Conservation (phyloP, 768 basidiomycete species). For the Trichaptum fuscoviolaceum region DNA sequence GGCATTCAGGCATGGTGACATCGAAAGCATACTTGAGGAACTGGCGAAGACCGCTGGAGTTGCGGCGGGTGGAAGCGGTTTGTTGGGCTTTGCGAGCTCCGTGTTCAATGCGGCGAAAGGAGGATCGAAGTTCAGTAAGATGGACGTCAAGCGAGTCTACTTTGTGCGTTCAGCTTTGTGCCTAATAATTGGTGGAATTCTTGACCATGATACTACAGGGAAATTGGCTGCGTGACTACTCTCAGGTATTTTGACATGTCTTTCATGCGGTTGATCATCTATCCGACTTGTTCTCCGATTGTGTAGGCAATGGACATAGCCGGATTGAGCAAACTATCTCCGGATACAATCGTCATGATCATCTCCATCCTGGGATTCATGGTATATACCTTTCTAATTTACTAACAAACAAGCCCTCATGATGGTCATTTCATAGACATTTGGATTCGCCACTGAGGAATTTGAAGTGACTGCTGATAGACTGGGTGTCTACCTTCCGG, state of each 20-base stretch:
- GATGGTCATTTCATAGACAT: constrained; percentile 34
- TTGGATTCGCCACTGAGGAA: constrained; percentile 59
- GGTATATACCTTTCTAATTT: constrained; percentile 23
- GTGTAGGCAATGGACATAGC: constrained; percentile 65
- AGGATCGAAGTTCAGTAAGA: constrained; percentile 55
- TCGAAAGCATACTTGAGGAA: constrained; percentile 61
- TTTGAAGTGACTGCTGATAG: constrained; percentile 70
- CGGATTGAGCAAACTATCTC: constrained; percentile 57
- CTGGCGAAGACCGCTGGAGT: constrained; percentile 51
- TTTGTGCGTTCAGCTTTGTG: constrained; percentile 35
- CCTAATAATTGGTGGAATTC: neutral
- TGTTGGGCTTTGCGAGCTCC: constrained; percentile 47
- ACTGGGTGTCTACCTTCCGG: constrained; percentile 72
- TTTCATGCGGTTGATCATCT: neutral
- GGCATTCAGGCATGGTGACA: constrained; percentile 74
- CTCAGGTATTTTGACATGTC: constrained; percentile 34
- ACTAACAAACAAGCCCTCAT: neutral
- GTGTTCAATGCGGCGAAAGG: constrained; percentile 40
- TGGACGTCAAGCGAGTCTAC: constrained; percentile 65
- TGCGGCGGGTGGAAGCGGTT: constrained; percentile 34
- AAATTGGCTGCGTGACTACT: constrained; percentile 70
- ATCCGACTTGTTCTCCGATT: neutral
- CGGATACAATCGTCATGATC: constrained; percentile 57
- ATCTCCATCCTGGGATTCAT: constrained; percentile 56
- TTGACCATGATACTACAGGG: constrained; percentile 31